Conservation (phyloP, 2,329 filamentous ascomycete species). For the Aspergillus sp. region DNA sequence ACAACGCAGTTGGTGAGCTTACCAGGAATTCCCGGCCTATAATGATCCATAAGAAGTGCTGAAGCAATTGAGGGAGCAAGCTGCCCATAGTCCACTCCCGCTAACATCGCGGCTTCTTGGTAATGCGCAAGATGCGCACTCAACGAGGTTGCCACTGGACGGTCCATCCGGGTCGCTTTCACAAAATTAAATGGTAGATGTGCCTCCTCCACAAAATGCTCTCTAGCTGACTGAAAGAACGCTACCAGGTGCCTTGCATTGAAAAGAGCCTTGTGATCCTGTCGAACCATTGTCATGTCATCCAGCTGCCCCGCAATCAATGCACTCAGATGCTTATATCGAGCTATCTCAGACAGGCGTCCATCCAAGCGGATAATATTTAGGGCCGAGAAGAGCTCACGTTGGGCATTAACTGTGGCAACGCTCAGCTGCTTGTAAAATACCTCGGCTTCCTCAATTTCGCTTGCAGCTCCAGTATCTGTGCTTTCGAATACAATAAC, state of each 20-base stretch:
- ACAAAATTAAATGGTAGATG: conserved; percentile 1
- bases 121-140: background rate
- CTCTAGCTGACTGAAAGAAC: conserved; percentile 1
- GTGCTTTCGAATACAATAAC: background rate
- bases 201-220: background rate
- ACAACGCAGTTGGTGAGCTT: background rate
- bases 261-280: conserved; percentile 2
- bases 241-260: conserved; percentile 4
- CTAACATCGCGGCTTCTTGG: background rate
- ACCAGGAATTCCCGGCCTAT: conserved; percentile 16
- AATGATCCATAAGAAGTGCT: conserved; percentile 12
- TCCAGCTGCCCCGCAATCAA: conserved; percentile 5
- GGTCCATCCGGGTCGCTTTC: background rate
- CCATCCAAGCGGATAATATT: background rate
- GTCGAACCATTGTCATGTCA: conserved; percentile 1
- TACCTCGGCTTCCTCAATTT: background rate
- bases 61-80: conserved; percentile 10
- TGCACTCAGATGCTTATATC: conserved; percentile 1
- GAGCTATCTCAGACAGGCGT: conserved; percentile 1
- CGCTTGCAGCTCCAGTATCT: background rate
- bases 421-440: background rate
- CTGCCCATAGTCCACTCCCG: conserved; percentile 3
- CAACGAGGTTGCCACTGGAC: background rate
- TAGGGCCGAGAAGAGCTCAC: background rate
- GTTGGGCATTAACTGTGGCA: background rate